Conservation (phyloP, 495 filamentous ascomycete species). For the Neurospora sp. region DNA sequence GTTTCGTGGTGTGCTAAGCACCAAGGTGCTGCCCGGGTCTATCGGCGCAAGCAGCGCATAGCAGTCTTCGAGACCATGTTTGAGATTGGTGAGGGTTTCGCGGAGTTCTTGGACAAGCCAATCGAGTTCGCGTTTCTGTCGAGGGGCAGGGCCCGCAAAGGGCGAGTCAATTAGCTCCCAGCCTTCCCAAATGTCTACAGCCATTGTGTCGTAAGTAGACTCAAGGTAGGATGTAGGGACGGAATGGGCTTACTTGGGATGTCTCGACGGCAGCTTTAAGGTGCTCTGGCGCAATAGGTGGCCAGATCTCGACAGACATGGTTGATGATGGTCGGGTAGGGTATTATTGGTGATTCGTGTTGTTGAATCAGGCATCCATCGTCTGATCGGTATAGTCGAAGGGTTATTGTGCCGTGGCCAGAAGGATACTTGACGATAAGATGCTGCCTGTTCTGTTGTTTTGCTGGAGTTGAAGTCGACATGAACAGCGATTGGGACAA, state of each 20-base stretch:
- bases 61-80: conserved; percentile 83
- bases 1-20: conserved; percentile 73
- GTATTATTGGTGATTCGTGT: conserved; percentile 8
- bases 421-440: neutral
- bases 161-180: conserved; percentile 26
- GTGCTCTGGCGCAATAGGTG: conserved; percentile 54
- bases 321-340: conserved; percentile 8
- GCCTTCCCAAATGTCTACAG: conserved; percentile 11
- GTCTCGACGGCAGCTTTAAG: conserved; percentile 58
- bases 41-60: conserved; percentile 69
- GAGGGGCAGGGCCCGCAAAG: conserved; percentile 25
- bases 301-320: conserved; percentile 73
- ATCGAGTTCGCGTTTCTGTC: conserved; percentile 65
- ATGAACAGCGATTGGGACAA: neutral
- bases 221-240: neutral
- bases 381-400: neutral
- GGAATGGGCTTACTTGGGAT: conserved; percentile 45
- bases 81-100: conserved; percentile 65
- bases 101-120: conserved; percentile 80
- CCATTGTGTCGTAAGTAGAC: conserved; percentile 1
- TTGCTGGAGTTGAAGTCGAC: neutral
- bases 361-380: conserved; percentile 27
- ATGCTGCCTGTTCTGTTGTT: conserved; percentile 6
- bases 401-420: neutral
- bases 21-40: conserved; percentile 77